Base-by-base conservation (phyloP, 371 early-diverging fungal genomes). In the Nosema muscidifuracis region DNA sequence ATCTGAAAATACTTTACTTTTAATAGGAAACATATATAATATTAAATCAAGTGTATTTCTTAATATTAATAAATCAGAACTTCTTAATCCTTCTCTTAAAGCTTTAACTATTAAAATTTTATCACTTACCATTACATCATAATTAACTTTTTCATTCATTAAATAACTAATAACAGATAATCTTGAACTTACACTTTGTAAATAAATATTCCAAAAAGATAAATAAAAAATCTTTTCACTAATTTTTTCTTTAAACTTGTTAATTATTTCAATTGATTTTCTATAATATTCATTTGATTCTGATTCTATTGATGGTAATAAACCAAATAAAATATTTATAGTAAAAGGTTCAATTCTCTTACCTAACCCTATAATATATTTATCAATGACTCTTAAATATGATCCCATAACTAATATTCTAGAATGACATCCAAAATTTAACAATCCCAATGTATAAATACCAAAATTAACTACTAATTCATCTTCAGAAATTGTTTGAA, bases 401-500 rank as follows among this genome's bases (percentile, higher is more conserved):
- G 51, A 36, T 9, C 57, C 33, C 24, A 67, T 65, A 13, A 73
- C 77, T 31, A 78, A 36, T 9, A 80, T 67, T 42, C 63, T 67
- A 2, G 75, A 72, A 36, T 78, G 64, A 15, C 53, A 36, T 9
- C 66, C 62, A 71, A 77, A 82, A 0, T 44, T 65, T 38, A 80
- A 82, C 9, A 82, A 64, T 3, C 81, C 81, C 9, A 77, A 34
- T 0, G 75, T 73, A 20, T 81, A 62, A 30, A 78, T 26, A 28
- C 71, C 42, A 51, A 79, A 73, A 22, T 75, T 63, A 20, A 73
- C 28, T 12, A 58, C 10, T 22, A 79, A 28, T 15, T 55, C 34
- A 24, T 80, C 74, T 38, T 57, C 51, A 4, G 56, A 44, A 13
- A 81, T 31, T 30, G 63, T 74, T 18, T 87, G 83, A 65, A 94